Conservation (phyloP, 2,329 filamentous ascomycete genomes). For the Daldinia sp. region DNA sequence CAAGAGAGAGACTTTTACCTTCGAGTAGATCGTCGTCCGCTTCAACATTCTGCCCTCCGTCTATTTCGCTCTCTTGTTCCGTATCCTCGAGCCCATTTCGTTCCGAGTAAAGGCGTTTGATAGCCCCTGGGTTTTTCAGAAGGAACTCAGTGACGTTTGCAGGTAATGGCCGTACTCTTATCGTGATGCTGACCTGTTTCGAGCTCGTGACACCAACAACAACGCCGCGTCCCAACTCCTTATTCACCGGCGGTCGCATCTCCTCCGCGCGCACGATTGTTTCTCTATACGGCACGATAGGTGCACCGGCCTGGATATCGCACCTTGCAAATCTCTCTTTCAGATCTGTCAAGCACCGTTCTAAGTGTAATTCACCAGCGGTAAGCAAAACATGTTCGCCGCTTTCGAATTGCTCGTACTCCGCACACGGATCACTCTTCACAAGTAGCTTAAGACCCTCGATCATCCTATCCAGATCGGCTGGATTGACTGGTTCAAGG, state of each 20-base stretch:
- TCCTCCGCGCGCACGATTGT: conserved; percentile 87
- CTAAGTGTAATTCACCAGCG: conserved; percentile 91
- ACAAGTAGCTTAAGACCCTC: conserved; percentile 84
- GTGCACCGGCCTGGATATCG: conserved; percentile 91
- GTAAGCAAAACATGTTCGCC: conserved; percentile 96
- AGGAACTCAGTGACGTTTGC: conserved; percentile 83
- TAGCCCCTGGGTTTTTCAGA: conserved; percentile 77
- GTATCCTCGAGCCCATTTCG: conserved; percentile 60
- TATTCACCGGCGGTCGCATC: conserved; percentile 88
- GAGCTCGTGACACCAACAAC: conserved; percentile 80
- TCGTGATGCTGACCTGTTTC: conserved; percentile 80
- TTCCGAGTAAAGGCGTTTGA: conserved; percentile 82
- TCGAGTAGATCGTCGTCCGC: conserved; percentile 67
- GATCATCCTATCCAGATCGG: conserved; percentile 95
- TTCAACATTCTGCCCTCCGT: conserved; percentile 51
- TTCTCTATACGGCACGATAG: conserved; percentile 95
- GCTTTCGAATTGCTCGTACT: conserved; percentile 91
- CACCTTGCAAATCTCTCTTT: conserved; percentile 92
- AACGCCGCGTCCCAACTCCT: conserved; percentile 84
- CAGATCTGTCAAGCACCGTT: conserved; percentile 91
- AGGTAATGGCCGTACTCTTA: conserved; percentile 83
- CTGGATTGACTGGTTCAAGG: conserved; percentile 90
- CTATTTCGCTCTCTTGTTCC: conserved; percentile 43
- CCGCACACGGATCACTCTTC: conserved; percentile 93
- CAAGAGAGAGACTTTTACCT: conserved; percentile 69